Evolutionary conservation across 176 grass and related monocot species (phyloP), one percentile per base, ranked within the genome.

Genomic region (Rhynchospora breviuscula): DNA sequence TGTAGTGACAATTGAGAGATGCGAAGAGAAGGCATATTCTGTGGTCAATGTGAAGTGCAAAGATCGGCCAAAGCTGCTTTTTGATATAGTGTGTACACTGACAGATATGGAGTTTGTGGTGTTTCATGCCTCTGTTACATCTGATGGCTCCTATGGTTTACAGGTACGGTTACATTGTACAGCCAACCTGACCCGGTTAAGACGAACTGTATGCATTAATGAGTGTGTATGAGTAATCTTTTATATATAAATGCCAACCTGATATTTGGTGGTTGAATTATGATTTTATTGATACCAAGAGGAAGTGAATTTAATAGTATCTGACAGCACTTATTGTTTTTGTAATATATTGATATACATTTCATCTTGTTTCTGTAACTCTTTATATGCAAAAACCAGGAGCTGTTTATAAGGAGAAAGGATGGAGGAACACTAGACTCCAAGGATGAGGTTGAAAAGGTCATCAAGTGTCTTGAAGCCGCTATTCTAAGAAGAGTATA

Each of bases 31-130:
- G 87, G 83, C 88, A 67, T 99, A 99, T 79, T 99, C 93, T 21
- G 93, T 99, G 80, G 96, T 99, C 79, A 95, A 91, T 79, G 88
- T 95, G 35, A 86, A 80, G 84, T 99, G 96, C 85, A 79, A 66
- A 84, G 96, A 99, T 84, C 81, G 96, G 12, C 81, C 89, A 5
- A 99, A 99, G 77, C 87, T 99, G 85, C 80, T 98, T 29, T 98
- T 94, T 56, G 95, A 98, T 88, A 94, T 98, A 62, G 95, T 98
- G 9, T 98, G 93, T 88, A 99, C 96, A 59, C 89, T 99, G 63
- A 99, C 93, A n/a, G 93, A 99, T 81, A 89, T 99, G 96, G 85
- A 95, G 40, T 99, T 90, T 64, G 93, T 93, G 21, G 96, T 99
- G 25, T 99, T 91, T 85, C 96, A 99, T 56, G 96, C 96, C 7